Conservation (phyloP, 257 asterid genomes). For the Solanum dulcamara region DNA sequence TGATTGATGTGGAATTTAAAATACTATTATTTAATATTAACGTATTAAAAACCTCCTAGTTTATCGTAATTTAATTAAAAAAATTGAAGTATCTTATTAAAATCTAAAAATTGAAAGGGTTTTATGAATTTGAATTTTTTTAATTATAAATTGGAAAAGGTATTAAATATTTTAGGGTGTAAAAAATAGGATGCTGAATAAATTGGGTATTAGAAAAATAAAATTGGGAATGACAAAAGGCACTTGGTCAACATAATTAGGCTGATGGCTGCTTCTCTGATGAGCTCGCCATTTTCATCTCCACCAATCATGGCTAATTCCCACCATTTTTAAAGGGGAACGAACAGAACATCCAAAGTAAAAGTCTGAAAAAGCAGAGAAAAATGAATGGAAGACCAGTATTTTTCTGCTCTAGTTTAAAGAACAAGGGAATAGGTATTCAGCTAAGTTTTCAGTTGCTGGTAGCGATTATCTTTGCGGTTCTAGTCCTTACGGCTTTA, state of each 20-base stretch:
- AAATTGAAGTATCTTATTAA: not conserved
- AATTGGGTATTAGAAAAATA: not conserved
- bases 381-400: not conserved
- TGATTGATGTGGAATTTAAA: not conserved
- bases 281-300: not conserved
- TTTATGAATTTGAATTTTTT: too few species aligned
- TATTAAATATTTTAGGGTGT: too few species aligned
- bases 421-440: not conserved
- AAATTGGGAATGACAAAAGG: not conserved
- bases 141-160: too few species aligned
- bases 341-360: not conserved
- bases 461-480: not conserved
- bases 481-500: not conserved
- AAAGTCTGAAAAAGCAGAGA: not conserved
- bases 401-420: not conserved
- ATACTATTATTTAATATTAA: too few species aligned
- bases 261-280: not conserved
- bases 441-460: not conserved
- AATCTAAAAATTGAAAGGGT: too few species aligned
- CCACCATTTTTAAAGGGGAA: not conserved
- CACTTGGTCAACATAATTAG: not conserved
- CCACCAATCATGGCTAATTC: not conserved
- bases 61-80: not conserved
- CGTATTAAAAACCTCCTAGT: not conserved
- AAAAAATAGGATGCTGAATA: not conserved